Base-by-base conservation (phyloP, 208 protist species). In the Trypanosomatidae sp. region DNA sequence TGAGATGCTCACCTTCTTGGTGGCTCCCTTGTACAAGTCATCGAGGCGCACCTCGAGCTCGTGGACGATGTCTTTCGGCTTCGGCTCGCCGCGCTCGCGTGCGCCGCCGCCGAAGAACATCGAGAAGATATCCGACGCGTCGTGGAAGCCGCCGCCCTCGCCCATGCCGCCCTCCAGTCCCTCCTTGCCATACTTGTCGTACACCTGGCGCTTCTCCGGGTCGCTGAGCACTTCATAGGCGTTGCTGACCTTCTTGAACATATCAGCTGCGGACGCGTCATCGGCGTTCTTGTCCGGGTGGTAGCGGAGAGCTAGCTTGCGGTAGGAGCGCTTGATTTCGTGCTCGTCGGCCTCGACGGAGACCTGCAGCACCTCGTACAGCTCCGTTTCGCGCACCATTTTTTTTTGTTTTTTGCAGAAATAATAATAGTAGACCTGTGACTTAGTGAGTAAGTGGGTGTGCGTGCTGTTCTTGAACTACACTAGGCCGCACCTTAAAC, bases 181-280 rank as follows among this genome's bases (percentile, higher is more conserved):
- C 66, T 99, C 89, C 87, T 99, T 97, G 59, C 99, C 99, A 83
- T 97, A 99, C 77, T 98, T 80, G 79, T 99, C 99, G 79, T 99
- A 99, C 43, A 94, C 81, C 52, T 86, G 76, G 74, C 98, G 90
- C 88, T 99, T 99, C 74, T 99, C 89, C 17, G 83, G 47, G 73
- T 99, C 98, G 43, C 85, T 95, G 22, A 99, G 91, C 41, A 99
- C 91, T 62, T 99, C 98, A 80, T 99, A 99, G 12, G 99, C 99
- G 36, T 97, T 85, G 41, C 91, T 98, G 66, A 99, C 97, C 83
- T 94, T 89, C 73, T 98, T 98, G 76, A 98, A 98, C 84, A 97
- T 98, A 49, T 98, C 90, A 80, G 94, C 86, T 25, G 91, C 91
- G 52, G 83, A 80, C 22, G 85, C 81, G 17, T 97, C 95, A 19